phyloP scores from a whole-genome alignment of 2,329 filamentous ascomycete genomes.

The Pyrenochaeta sp. region DNA sequence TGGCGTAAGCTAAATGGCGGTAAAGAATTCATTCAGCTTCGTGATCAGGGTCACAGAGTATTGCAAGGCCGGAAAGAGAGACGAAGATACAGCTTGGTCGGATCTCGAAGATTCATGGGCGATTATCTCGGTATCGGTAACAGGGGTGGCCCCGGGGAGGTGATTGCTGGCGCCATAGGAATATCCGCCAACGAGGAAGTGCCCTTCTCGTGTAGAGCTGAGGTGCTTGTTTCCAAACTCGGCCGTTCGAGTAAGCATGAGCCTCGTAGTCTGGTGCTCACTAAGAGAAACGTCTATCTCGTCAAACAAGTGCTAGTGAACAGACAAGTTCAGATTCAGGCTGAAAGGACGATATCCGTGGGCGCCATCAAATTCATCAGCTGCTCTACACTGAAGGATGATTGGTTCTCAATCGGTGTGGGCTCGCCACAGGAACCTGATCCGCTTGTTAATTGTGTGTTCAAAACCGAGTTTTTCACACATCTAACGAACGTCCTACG shows the following conservation, averaged over 20 bases:
- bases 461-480: conserved; percentile 98
- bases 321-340: conserved; percentile 78
- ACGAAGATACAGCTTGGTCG: conserved; percentile 87
- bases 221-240: conserved; percentile 92
- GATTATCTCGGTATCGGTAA: conserved; percentile 94
- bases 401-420: conserved; percentile 94
- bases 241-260: conserved; percentile 94
- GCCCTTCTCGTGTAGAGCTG: conserved; percentile 90
- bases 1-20: conserved; percentile 94
- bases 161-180: conserved; percentile 78
- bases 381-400: conserved; percentile 82
- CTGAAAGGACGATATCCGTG: conserved; percentile 83
- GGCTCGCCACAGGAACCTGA: conserved; percentile 92
- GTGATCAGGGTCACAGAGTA: conserved; percentile 85
- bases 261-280: conserved; percentile 84
- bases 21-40: conserved; percentile 84
- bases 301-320: conserved; percentile 85
- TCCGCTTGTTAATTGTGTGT: conserved; percentile 88
- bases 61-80: conserved; percentile 89
- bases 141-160: conserved; percentile 77
- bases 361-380: conserved; percentile 90
- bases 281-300: conserved; percentile 86
- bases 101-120: conserved; percentile 89
- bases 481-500: conserved; percentile 84
- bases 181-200: conserved; percentile 76